Percentiles rank a stretch among this genome's conserved stretches.
Evolutionary conservation across 306 rosid genomes (phyloP).

Genomic region (Lupinus albus): DNA sequence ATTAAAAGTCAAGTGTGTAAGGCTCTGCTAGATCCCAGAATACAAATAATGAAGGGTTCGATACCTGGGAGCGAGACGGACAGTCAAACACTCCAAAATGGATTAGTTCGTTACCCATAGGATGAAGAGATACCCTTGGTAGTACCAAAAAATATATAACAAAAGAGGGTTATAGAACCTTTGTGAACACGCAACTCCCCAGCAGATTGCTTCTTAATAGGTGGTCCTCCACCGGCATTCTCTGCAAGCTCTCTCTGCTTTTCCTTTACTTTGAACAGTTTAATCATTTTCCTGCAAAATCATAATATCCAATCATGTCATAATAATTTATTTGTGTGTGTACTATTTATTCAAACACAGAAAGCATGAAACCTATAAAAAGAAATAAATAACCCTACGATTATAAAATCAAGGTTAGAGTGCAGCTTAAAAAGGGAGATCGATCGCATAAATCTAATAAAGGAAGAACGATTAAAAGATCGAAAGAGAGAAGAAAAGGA

Average conservation of each 20-base stretch:
- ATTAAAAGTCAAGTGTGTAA: no score
- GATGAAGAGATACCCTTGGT: no score
- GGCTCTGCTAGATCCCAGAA: no score
- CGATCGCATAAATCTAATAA: slow-evolving; percentile 18
- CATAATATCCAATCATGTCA: background rate
- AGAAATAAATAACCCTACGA: background rate
- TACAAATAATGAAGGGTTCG: no score
- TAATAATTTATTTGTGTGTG: no score
- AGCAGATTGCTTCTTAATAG: slow-evolving; percentile 71
- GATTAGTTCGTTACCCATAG: no score
- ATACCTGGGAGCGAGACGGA: no score
- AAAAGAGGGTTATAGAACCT: slow-evolving; percentile 44
- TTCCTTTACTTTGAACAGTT: slow-evolving; percentile 76
- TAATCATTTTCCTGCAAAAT: slow-evolving; percentile 63
- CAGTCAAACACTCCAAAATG: no score
- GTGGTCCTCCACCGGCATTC: slow-evolving; percentile 60
- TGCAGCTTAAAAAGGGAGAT: background rate
- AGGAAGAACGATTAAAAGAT: background rate
- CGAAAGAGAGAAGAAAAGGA: background rate
- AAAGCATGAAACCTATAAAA: slow-evolving; percentile 35
- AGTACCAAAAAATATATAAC: background rate
- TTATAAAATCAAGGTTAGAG: background rate
- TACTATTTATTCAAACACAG: no score
- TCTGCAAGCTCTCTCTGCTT: slow-evolving; percentile 79
- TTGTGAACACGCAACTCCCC: slow-evolving; percentile 81